A percentile compares a stretch with the other conserved stretches of the same genome.
phyloP scores from a whole-genome alignment of 768 basidiomycete genomes.

The Cubamyces lactineus region DNA sequence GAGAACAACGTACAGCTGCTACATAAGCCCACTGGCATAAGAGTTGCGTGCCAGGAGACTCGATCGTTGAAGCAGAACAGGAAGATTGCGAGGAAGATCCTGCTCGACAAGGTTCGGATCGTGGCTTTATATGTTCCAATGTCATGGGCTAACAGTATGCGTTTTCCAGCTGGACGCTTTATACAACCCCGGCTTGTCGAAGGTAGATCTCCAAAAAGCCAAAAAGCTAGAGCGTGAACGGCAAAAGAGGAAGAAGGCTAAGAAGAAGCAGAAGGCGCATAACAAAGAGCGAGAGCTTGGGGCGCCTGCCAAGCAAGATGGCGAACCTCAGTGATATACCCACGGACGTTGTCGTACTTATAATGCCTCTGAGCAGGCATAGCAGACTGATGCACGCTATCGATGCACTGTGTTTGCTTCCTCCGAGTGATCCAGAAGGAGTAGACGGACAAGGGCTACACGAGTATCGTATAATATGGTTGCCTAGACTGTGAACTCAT shows the following conservation, averaged over 20 bases:
- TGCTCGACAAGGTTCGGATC: constrained; percentile 67
- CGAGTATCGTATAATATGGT: no score
- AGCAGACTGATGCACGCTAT: no score
- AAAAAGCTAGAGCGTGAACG: constrained; percentile 78
- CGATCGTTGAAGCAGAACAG: constrained; percentile 83
- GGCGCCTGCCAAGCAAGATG: background rate
- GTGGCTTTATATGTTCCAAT: background rate
- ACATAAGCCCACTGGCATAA: constrained; percentile 86
- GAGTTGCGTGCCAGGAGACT: constrained; percentile 87
- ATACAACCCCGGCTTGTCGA: constrained; percentile 77
- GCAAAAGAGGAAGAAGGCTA: constrained; percentile 76
- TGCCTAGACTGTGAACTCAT: background rate
- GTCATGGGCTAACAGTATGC: background rate
- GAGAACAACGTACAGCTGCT: constrained; percentile 88
- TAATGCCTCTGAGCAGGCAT: no score
- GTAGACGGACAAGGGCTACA: no score
- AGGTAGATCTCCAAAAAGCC: constrained; percentile 66
- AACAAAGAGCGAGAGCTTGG: background rate
- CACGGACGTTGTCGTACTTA: no score
- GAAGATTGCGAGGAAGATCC: constrained; percentile 68
- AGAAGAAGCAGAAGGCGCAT: constrained; percentile 53
- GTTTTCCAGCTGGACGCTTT: constrained; percentile 64
- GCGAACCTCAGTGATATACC: background rate
- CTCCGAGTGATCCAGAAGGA: no score
- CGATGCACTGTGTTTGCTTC: no score